Evolutionary conservation across 768 basidiomycete species (phyloP), one percentile per base, ranked within the genome.

Genomic region (Suillus subaureus): DNA sequence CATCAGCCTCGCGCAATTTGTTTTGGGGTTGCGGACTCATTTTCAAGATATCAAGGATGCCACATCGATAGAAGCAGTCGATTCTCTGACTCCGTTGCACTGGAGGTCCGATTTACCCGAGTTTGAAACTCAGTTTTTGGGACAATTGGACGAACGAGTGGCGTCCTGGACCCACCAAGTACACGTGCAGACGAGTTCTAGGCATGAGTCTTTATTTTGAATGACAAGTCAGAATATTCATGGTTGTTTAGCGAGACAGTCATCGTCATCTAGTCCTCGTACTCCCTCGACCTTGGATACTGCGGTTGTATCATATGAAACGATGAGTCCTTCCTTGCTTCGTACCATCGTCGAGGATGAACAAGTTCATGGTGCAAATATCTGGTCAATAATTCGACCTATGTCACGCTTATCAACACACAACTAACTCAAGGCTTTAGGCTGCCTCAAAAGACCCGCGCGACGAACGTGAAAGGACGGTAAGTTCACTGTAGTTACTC

Each of bases 1-100:
- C 9, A 58, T 40, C 57, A 39, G 23, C 23, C n/a, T 58, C 6
- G 57, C 37, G 4, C 57, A 58, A 40, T 58, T 58, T 23, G 3
- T 58, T 58, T 58, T 58, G 23, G 26, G 57, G 37, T 40, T 58
- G 57, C 57, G 57, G 23, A 58, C 37, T 39, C 57, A 58, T 40
- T 58, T 28, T 26, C 2, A 40, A 26, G 37, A 58, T 58, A 39
- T 58, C 37, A 58, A 58, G 57, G 37, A 13, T 3, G 16, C 39
- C 8, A 18, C 9, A 26, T 40, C 57, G 6, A 58, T 58, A 18
- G 57, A 58, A 58, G 37, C 57, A 26, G 37, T 58, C 26, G 18
- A 58, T 40, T 58, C 39, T 18, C 26, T 58, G 23, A 40, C 26
- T 39, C 37, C 56, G 16, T 26, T 39, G 23, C 23, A 9, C 37